Base-by-base conservation (phyloP, 1,284 basidiomycete genomes). In the Cutaneotrichosporon cutaneum region DNA sequence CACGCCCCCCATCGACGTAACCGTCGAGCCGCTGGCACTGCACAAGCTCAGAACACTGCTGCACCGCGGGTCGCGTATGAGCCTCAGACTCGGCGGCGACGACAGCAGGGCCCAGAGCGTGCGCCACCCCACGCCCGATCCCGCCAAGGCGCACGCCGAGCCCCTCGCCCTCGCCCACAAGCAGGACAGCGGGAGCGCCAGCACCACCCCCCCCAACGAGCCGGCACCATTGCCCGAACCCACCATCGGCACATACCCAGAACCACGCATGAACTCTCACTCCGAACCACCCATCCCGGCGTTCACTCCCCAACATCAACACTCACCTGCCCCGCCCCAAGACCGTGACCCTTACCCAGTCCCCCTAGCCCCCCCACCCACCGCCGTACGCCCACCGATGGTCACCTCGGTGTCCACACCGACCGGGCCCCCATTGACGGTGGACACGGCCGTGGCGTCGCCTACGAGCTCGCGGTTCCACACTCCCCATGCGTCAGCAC, bases 1-100 rank as follows among this genome's bases (percentile, higher is more conserved):
- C 14, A 36, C 35, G 13, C 52, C 52, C 5, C 13, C 52, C 10
- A 13, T 26, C 9, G 33, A 39, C 9, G 16, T 51, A 18, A 54
- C 35, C 22, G 52, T 54, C 35, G 52, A 54, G 35, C 35, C 52
- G 7, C 33, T 54, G 10, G 33, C 52, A 8, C 6, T 54, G 35
- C 52, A 54, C 35, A 54, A 54, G 35, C 52, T 54, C 13, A 35
- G 52, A 21, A 26, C 52, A 2, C 52, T 54, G 21, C 21, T 54
- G 22, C 52, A 54, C 21, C 52, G 52, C 16, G 22, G 21, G 6
- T 54, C 52, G 11, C n/a, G 52, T 10, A 22, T 36, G 21, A 54
- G 52, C 22, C 18, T 54, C 21, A 35, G 35, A 11, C 24, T 54
- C 22, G 52, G 22, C 22, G 14, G 21, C 10, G 51, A 35, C 18